Evolutionary conservation across 1,284 basidiomycete species (phyloP).

Genomic region (Irpex rosettiformis): DNA sequence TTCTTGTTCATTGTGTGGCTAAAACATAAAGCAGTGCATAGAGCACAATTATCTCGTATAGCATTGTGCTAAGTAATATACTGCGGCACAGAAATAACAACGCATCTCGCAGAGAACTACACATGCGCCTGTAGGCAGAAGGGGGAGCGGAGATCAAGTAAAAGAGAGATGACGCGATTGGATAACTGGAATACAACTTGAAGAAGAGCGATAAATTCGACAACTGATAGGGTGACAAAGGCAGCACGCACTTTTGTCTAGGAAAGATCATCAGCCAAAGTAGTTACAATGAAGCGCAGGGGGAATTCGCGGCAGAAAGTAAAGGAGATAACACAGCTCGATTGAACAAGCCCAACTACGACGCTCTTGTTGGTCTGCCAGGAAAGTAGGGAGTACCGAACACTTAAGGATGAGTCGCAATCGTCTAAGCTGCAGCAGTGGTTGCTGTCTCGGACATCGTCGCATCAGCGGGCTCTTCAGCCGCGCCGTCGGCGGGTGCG

Average conservation of each 20-base stretch:
- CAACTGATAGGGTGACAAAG: not conserved
- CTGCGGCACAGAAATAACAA: not conserved
- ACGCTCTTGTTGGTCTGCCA: not conserved
- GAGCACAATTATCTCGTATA: constrained; percentile 7
- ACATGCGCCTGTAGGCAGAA: not conserved
- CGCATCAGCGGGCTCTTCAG: constrained; percentile 31
- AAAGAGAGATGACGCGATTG: not conserved
- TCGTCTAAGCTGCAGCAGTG: constrained; percentile 9
- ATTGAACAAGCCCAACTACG: not conserved
- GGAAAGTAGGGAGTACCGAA: not conserved
- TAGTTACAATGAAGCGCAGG: not conserved
- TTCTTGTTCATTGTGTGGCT: not conserved
- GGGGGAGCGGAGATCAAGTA: not conserved
- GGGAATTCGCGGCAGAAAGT: not conserved
- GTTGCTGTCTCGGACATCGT: constrained; percentile 45
- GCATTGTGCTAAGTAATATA: not conserved
- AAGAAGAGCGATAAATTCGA: not conserved
- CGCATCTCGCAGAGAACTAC: not conserved
- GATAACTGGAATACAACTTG: not conserved
- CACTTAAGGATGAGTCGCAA: not conserved
- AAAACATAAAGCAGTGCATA: constrained; percentile 4
- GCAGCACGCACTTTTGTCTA: not conserved
- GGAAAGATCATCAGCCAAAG: not conserved
- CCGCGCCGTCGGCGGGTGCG: constrained; percentile 14
- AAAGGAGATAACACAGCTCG: not conserved